Base-by-base conservation (phyloP, 2,329 filamentous ascomycete species). In the Passalora sequoiae region DNA sequence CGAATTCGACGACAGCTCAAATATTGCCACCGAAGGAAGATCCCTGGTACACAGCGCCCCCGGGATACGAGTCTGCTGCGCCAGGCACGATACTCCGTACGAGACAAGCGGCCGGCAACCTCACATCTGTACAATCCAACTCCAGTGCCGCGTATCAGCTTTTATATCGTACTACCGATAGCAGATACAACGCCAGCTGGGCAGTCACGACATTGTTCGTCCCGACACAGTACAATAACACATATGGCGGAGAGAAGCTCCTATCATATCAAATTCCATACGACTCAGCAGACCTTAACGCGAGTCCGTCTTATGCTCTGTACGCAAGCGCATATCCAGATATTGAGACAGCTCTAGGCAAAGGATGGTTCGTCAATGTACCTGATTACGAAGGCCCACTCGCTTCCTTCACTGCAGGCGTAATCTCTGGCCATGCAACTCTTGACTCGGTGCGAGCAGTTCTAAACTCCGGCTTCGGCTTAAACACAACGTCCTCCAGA, bases 331-430 rank as follows among this genome's bases (percentile, higher is more conserved):
- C 13, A 16, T 32, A 50, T 10, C 13, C 37, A 8, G 55, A 57
- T 29, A 60, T 72, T 27, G 41, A 56, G 6, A 40, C 57, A 2
- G 65, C 66, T 2, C 65, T 77, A 2, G 59, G 62, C 9, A 4
- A 62, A 50, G 71, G 72, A 5, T 75, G 71, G 71, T 60, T 69
- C 15, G 68, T 77, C 17, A 69, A 66, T 12, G 58, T 70, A 6
- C 71, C 73, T 0, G 74, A 76, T 50, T 69, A 66, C 41, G 64
- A 72, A 42, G 53, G 53, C n/a, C 68, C 69, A 2, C 57, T 58
- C 10, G 70, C 69, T 1, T 62, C 66, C 6, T 75, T 70, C 50
- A 54, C 64, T 1, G 66, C 68, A 0, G 69, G 69, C 8, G 59
- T 65, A 4, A 58, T 66, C 33, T 63, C 65, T 1, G 72, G 70